A percentile compares a stretch with the other conserved stretches of the same genome.
Evolutionary conservation across 2,329 filamentous ascomycete species (phyloP).

Genomic region (Chaetothyriales sp.): DNA sequence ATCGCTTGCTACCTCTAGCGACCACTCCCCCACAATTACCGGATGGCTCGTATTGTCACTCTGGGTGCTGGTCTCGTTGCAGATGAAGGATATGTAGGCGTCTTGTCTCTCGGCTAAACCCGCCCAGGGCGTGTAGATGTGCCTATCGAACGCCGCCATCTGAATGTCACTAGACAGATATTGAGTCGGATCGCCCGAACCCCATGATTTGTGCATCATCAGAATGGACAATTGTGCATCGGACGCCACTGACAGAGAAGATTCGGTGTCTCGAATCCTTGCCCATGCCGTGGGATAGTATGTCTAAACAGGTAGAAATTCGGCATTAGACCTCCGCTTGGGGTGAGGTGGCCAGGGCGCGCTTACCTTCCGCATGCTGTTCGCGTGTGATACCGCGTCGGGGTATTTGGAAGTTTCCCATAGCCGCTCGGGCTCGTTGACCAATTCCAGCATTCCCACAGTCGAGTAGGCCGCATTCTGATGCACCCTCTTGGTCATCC

Average conservation of each 20-base stretch:
- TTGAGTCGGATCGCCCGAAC: constrained; percentile 39
- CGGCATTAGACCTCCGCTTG: not conserved
- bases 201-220: constrained; percentile 42
- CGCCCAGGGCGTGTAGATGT: constrained; percentile 45
- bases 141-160: constrained; percentile 43
- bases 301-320: not conserved
- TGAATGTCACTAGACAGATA: constrained; percentile 29
- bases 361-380: constrained; percentile 18
- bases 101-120: constrained; percentile 32
- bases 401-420: constrained; percentile 7
- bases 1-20: constrained; percentile 37
- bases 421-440: constrained; percentile 45
- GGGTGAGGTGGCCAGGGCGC: not conserved
- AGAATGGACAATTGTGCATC: constrained; percentile 41
- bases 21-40: constrained; percentile 47
- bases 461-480: constrained; percentile 35
- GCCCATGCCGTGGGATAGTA: constrained; percentile 9
- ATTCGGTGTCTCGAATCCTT: constrained; percentile 39
- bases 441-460: constrained; percentile 45
- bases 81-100: constrained; percentile 40
- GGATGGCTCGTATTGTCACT: constrained; percentile 24
- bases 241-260: constrained; percentile 28
- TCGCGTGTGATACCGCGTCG: constrained; percentile 1
- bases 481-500: constrained; percentile 42
- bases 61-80: constrained; percentile 32